Evolutionary conservation across 345 rosid species (phyloP), one percentile per base, ranked within the genome.

Genomic region (Pugionium cornutum): DNA sequence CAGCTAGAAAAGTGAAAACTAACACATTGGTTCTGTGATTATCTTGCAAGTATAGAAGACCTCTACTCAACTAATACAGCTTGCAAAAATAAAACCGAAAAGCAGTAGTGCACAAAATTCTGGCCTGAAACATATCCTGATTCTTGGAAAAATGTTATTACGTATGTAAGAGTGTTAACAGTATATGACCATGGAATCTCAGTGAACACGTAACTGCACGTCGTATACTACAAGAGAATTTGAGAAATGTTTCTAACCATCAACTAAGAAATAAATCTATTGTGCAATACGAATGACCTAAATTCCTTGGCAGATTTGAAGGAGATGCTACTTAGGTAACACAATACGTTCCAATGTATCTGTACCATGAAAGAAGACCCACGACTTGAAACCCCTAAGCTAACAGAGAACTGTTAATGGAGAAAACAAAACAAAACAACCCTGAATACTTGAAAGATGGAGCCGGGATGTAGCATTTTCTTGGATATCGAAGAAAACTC

Each of bases 141-240:
- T 53, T 18, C 7, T 9, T 61, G 29, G 7, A 70, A 0, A 56
- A 3, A 18, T 18, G 41, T 40, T 40, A 57, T 35, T 42, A 50
- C 34, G 53, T 4, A 27, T 43, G 39, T 27, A 60, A 41, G 36
- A 60, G 29, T 8, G 11, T 8, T 55, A 10, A 52, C 32, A 32
- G 7, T 52, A 3, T 58, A 40, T 7, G 4, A 40, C 9, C 18
- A 53, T 53, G 42, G 5, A 54, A 44, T 45, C 49, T 60, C 56
- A 61, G 55, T 3, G 30, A 70, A 53, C 49, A 61, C 61, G 53
- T 43, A 60, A 58, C 53, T 33, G 28, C 28, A 62, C 1, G 26
- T 33, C 11, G 5, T 53, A 53, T 7, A 53, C 29, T 35, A 35
- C 9, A 45, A 10, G 31, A 31, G 18, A 29, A 10, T 8, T 64